Conservation (phyloP, 129 eudicot species). For the Oenanthe sinensis region DNA sequence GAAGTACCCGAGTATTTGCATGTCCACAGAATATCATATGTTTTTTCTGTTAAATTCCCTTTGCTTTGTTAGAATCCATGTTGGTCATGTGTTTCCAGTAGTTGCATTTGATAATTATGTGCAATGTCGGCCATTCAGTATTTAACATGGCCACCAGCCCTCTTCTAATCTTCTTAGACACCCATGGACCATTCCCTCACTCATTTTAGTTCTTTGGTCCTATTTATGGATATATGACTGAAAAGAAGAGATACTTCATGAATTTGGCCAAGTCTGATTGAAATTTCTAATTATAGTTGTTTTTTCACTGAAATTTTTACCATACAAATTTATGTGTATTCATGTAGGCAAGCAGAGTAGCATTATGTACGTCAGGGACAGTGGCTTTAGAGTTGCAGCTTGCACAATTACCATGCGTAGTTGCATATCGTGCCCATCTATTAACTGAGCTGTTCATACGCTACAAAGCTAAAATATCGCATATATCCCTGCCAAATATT, state of each 20-base stretch:
- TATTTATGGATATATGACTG: neutral
- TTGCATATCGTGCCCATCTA: slow-evolving; percentile 93
- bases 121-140: neutral
- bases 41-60: neutral
- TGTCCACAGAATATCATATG: neutral
- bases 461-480: slow-evolving; percentile 73
- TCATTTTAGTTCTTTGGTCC: neutral
- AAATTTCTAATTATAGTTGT: neutral
- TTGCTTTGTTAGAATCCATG: neutral
- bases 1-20: neutral
- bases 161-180: neutral
- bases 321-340: neutral
- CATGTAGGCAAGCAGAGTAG: slow-evolving; percentile 77
- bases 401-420: slow-evolving; percentile 83
- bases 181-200: neutral
- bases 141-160: neutral
- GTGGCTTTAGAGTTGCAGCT: slow-evolving; percentile 93
- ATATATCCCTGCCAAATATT: slow-evolving; percentile 87
- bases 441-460: slow-evolving; percentile 76
- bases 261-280: neutral
- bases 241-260: neutral
- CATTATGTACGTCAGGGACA: slow-evolving; percentile 92
- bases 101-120: neutral
- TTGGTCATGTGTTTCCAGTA: neutral
- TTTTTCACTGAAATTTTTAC: neutral